Base-by-base conservation (phyloP, 2,329 filamentous ascomycete genomes). In the Penicillium sp. region DNA sequence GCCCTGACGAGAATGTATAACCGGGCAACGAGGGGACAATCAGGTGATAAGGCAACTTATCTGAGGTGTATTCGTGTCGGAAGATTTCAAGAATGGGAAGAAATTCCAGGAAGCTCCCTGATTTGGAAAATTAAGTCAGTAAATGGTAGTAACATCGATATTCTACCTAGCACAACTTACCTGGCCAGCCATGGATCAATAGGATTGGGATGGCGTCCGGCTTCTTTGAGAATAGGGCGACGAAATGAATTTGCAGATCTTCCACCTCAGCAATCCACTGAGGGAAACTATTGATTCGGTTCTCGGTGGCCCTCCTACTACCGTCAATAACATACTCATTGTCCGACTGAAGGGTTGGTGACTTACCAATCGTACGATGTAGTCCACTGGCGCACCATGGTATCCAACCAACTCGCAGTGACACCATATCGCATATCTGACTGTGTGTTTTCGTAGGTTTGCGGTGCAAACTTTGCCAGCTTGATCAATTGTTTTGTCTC, bases 241-340 rank as follows among this genome's bases (percentile, higher is more conserved):
- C 67, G 62, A 84, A 84, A 66, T 84, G 81, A 46, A 83, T 70
- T 1, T 69, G 65, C 47, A 79, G 52, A 24, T 81, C 78, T 11
- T 75, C 72, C 52, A 84, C 73, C 0, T 71, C 61, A 0, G 75
- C 70, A 2, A 71, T 81, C 72, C 78, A 85, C 60, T 85, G 81
- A 2, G 82, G 82, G 46, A 81, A 80, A 13, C 71, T 75, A 65
- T 85, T 85, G 63, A 83, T 78, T 16, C 76, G 72, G 41, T 75
- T 66, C 63, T 78, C 72, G 3, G 72, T 69, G 54, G 73, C 65
- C 68, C 70, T 64, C 62, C 72, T 72, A 19, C 40, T 68, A 14
- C 16, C 2, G 33, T 55, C 11, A 59, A 47, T 60, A 50, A 55
- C 55, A 51, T 70, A n/a, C 27, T 3, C 24, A 4, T 5, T 24